A percentile compares a stretch with the other conserved stretches of the same genome.
Evolutionary conservation across 1,284 basidiomycete species (phyloP).

Genomic region (Papiliotrema nemorosa): DNA sequence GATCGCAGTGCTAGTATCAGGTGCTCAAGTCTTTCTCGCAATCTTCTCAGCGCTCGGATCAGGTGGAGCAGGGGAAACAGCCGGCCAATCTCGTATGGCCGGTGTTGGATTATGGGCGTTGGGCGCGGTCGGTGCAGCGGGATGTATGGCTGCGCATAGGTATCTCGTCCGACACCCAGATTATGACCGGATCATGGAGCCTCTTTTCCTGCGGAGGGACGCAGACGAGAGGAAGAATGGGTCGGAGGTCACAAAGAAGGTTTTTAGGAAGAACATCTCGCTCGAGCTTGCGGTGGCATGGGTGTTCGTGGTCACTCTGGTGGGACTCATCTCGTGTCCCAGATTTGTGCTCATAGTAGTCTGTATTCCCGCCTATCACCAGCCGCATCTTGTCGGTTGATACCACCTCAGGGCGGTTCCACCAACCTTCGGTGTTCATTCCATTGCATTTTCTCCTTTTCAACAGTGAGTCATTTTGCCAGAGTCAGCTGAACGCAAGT

Average conservation of each 20-base stretch:
- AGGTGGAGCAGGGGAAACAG: neutral
- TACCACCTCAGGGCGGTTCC: slow-evolving; percentile 43
- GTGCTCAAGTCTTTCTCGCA: slow-evolving; percentile 39
- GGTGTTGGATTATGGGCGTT: slow-evolving; percentile 45
- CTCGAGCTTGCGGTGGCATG: slow-evolving; percentile 72
- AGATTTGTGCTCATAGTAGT: slow-evolving; percentile 50
- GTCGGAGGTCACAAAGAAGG: slow-evolving; percentile 19
- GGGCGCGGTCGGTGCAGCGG: slow-evolving; percentile 22
- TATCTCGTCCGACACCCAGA: slow-evolving; percentile 28
- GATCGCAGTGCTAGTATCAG: slow-evolving; percentile 46
- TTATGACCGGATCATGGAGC: slow-evolving; percentile 20
- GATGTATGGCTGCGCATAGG: slow-evolving; percentile 28
- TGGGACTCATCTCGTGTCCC: slow-evolving; percentile 47
- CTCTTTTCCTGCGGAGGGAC: slow-evolving; percentile 11
- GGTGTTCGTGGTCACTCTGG: slow-evolving; percentile 74
- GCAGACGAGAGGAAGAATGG: slow-evolving; percentile 9
- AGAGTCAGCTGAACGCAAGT: slow-evolving; percentile 39
- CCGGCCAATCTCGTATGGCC: slow-evolving; percentile 19
- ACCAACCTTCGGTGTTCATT: slow-evolving; percentile 46
- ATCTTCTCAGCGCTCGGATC: slow-evolving; percentile 19
- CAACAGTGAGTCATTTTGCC: slow-evolving; percentile 53
- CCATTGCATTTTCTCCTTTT: slow-evolving; percentile 49
- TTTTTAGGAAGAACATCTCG: slow-evolving; percentile 58
- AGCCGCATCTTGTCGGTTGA: slow-evolving; percentile 66
- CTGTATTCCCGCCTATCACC: slow-evolving; percentile 81